Percentiles rank a stretch among this genome's conserved stretches.
These are phyloP conservation scores for Cucurbita argyrosperma DNA, from an alignment of 306 rosid species.

Conservation along the genomic window DNA sequence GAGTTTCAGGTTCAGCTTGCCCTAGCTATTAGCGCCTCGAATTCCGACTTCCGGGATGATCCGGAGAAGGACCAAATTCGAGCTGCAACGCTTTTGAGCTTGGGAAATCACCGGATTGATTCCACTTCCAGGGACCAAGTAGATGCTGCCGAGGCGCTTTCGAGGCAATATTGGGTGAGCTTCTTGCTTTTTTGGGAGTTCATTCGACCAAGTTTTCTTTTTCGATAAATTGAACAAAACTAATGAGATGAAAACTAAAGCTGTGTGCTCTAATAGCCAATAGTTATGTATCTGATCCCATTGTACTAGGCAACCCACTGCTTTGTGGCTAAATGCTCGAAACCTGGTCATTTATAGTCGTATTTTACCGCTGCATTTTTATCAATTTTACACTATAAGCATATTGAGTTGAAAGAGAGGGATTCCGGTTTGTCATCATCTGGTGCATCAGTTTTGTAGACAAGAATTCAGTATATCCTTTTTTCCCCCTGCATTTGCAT, in stretches of 20 bases:
- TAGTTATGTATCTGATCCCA: neutral
- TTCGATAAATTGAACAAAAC: slow-evolving; percentile 1
- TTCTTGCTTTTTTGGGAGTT: slow-evolving; percentile 5
- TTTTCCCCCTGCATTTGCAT: neutral
- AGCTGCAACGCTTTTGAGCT: slow-evolving; percentile 66
- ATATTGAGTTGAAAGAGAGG: neutral
- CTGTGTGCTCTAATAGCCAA: neutral
- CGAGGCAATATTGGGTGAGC: slow-evolving; percentile 96
- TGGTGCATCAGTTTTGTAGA: neutral
- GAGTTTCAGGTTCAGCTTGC: slow-evolving; percentile 96
- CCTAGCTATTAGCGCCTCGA: slow-evolving; percentile 95
- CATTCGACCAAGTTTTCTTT: neutral
- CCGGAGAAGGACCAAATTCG: slow-evolving; percentile 95
- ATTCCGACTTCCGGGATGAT: slow-evolving; percentile 66
- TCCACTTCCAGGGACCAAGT: slow-evolving; percentile 26
- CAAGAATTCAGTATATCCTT: neutral
- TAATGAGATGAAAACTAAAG: slow-evolving; percentile 5
- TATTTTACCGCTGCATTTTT: neutral
- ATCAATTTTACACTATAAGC: neutral
- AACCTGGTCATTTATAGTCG: neutral
- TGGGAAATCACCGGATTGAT: slow-evolving; percentile 51
- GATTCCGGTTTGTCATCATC: neutral
- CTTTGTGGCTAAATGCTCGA: neutral
- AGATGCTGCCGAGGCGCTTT: slow-evolving; percentile 46
- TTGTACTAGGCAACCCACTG: neutral